Base-by-base conservation (phyloP, 257 asterid genomes). In the Fraxinus quadrangulata region DNA sequence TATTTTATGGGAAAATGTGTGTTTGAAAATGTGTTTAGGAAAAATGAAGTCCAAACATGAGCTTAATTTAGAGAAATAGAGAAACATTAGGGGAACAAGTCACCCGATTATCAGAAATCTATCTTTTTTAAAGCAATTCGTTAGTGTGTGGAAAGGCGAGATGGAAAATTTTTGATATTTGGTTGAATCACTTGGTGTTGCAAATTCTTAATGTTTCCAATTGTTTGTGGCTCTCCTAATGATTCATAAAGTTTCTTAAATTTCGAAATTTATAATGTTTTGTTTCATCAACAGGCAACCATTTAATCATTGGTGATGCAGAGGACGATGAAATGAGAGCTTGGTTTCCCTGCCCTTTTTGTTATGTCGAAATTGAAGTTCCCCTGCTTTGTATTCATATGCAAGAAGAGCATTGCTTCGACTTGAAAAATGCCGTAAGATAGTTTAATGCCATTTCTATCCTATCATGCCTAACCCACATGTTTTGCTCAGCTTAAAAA, bases 301-400 rank as follows among this genome's bases (percentile, higher is more conserved):
- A 78, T 49, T 2, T 81, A 77, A 47, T 69, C 67, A 77, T 76
- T 75, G 92, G 81, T 42, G 84, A 86, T 79, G 92, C 81, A 70
- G 91, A 85, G 70, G 91, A 74, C 37, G 94, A 89, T 66, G 97
- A 87, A 47, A 84, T 85, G 71, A 81, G 92, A 78, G 86, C 93
- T 54, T 90, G 96, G 97, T 91, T 91, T 82, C 97, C 96, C 67
- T 93, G 97, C 87, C 97, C 97, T 79, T 93, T 90, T 83, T 91
- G 97, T 67, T 90, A 89, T 66, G 83, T 90, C 3, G 97, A 91
- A 83, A 86, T 93, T 37, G 97, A 91, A 81, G 85, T 93, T 45
- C 88, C 88, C 24, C 74, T 81, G 68, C 86, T 93, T 4, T 91
- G 97, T 76, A 77, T 77, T 69, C 96, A 93, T 78, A 86, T 93